These are phyloP conservation scores for Gossypium davidsonii DNA, from an alignment of 441 rosid genomes.

Conservation along the genomic window DNA sequence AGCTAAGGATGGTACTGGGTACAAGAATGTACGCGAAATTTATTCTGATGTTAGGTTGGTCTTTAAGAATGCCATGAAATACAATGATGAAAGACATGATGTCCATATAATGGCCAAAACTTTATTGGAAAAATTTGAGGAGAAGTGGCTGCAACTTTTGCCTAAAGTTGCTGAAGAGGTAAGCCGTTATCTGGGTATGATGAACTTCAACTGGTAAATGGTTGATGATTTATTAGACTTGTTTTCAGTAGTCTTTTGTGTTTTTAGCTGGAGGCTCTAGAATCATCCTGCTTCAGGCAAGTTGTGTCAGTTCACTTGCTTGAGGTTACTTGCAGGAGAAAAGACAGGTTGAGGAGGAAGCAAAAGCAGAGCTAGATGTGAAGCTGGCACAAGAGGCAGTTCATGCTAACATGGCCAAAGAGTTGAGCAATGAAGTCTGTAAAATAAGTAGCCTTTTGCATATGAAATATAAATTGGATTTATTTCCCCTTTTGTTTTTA, in stretches of 20 bases:
- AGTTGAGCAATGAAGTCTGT: slow-evolving; percentile 71
- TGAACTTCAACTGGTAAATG: neutral
- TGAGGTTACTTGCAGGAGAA: slow-evolving; percentile 51
- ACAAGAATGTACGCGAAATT: slow-evolving; percentile 86
- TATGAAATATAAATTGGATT: neutral
- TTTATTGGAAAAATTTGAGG: slow-evolving; percentile 79
- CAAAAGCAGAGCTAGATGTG: slow-evolving; percentile 53
- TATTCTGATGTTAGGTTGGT: slow-evolving; percentile 91
- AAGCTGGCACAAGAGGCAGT: slow-evolving; percentile 76
- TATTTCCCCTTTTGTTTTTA: neutral
- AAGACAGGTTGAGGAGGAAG: slow-evolving; percentile 69
- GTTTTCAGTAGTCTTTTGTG: neutral
- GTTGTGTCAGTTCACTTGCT: slow-evolving; percentile 9
- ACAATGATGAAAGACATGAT: slow-evolving; percentile 75
- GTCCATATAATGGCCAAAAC: slow-evolving; percentile 87
- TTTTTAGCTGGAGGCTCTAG: neutral
- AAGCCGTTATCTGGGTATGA: neutral
- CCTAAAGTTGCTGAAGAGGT: slow-evolving; percentile 95
- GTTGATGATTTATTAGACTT: neutral
- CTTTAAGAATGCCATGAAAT: slow-evolving; percentile 94
- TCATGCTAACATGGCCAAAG: slow-evolving; percentile 68
- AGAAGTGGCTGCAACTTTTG: slow-evolving; percentile 81
- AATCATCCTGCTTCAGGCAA: slow-evolving; percentile 6
- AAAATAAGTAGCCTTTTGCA: neutral
- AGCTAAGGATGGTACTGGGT: slow-evolving; percentile 70